Evolutionary conservation across 768 basidiomycete genomes (phyloP), one percentile per base, ranked within the genome.

Genomic region (Mrakia frigida): DNA sequence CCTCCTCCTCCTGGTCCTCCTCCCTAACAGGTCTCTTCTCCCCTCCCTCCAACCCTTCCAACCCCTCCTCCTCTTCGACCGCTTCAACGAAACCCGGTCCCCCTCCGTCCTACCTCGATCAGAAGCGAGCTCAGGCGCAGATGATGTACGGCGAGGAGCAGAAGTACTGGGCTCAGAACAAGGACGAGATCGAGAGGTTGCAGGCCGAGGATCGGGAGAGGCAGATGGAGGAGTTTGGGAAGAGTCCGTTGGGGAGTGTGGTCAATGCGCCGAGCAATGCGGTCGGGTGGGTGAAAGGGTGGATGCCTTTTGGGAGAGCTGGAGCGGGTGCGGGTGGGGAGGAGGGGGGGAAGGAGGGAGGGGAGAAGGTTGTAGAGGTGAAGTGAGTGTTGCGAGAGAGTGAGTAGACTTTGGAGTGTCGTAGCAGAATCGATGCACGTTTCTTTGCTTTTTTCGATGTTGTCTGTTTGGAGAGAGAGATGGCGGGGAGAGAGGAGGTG

Each of bases 161-260:
- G 75, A 84, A 86, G 71, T 88, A 87, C 80, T 85, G 88, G 78
- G 82, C 82, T 46, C 80, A 86, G 56, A 86, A 89, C 83, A 88
- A 86, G 81, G 85, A 79, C 46, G 84, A 87, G 69, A 87, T 88
- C 78, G 86, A 88, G 78, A 81, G 84, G 73, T 73, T 85, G 80
- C 81, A 88, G 79, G 87, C 88, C 80, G 87, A 88, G 72, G 87
- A 88, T 60, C 84, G 82, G 73, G 84, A 88, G 80, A 84, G 84
- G 41, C 84, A 86, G 84, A 84, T 84, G 76, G 84, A 83, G 77
- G 86, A 87, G 80, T 85, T 87, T 86, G 82, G 84, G 37, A 68
- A 68, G 65, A 68, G 35, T 6, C 65, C 65, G 37, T 68, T 68
- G 65, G 65, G 65, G 23, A 41, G 35, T 35, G 65, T 68, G 37